Percentiles rank a stretch among this genome's conserved stretches.
Conservation (phyloP, 192 early-diverging fungal genomes). For the Entophlyctis luteolus region DNA sequence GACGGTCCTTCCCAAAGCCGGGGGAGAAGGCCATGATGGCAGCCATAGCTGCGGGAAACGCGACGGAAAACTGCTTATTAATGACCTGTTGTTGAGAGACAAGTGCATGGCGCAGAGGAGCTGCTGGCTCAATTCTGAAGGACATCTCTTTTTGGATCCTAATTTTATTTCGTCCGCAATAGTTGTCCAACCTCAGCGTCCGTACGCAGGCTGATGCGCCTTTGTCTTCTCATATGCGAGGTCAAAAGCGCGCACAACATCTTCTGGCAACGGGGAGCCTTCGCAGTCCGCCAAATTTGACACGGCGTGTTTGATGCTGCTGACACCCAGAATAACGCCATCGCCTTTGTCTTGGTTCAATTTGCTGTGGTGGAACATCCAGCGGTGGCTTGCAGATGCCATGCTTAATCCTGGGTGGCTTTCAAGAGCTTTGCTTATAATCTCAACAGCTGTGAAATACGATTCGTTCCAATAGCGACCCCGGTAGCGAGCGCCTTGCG, state of each 20-base stretch:
- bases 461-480: slow-evolving; percentile 43
- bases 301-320: slow-evolving; percentile 41
- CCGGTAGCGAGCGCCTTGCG: slow-evolving; percentile 37
- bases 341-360: slow-evolving; percentile 36
- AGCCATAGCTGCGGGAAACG: no score
- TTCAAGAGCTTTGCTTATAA: slow-evolving; percentile 34
- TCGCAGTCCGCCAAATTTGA: slow-evolving; percentile 51
- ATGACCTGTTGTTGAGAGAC: no score
- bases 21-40: no score
- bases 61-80: no score
- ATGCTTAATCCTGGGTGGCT: slow-evolving; percentile 32
- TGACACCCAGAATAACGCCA: slow-evolving; percentile 48
- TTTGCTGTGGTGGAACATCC: slow-evolving; percentile 47
- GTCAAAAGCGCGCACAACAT: slow-evolving; percentile 51
- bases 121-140: no score
- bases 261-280: slow-evolving; percentile 48
- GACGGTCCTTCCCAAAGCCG: no score
- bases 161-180: no score
- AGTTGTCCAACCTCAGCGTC: no score
- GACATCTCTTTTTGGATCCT: no score
- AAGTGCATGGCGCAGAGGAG: no score
- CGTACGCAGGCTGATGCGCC: slow-evolving; percentile 1
- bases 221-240: slow-evolving; percentile 49
- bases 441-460: slow-evolving; percentile 53
- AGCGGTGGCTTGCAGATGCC: slow-evolving; percentile 41